Evolutionary conservation across 331 rosid species (phyloP).

Genomic region (Prunus yedoensis): DNA sequence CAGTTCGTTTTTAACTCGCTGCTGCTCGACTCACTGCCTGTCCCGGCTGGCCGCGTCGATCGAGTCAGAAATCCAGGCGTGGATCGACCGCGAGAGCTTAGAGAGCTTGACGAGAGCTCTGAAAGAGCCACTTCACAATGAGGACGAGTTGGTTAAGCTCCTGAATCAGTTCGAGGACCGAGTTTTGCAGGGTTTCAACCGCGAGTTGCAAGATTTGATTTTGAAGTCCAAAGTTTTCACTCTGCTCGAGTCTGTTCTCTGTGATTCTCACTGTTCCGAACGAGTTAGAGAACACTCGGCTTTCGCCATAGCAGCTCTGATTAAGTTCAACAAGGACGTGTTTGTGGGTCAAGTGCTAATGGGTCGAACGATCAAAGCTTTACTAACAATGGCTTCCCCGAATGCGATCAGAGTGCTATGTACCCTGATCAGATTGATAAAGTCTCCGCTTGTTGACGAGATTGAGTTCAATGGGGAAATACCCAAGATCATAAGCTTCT

Average conservation of each 20-base stretch:
- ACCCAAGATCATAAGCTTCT: conserved; percentile 43
- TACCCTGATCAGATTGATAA: conserved; percentile 50
- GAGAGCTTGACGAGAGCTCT: conserved; percentile 35
- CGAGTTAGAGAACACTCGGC: conserved; percentile 57
- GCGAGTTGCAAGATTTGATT: conserved; percentile 63
- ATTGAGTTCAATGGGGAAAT: conserved; percentile 63
- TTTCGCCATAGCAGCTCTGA: conserved; percentile 41
- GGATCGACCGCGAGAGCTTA: conserved; percentile 81
- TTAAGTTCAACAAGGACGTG: conserved; percentile 80
- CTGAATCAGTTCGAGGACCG: conserved; percentile 56
- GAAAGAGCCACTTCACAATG: conserved; percentile 9
- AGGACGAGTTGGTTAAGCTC: conserved; percentile 38
- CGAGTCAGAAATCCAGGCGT: conserved; percentile 70
- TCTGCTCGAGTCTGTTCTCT: conserved; percentile 45
- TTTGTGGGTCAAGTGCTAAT: conserved; percentile 77
- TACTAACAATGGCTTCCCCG: conserved; percentile 47
- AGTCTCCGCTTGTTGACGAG: conserved; percentile 85
- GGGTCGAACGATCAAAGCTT: conserved; percentile 52
- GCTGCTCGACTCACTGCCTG: conserved; percentile 56
- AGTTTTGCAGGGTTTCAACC: conserved; percentile 59
- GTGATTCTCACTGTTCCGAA: conserved; percentile 36
- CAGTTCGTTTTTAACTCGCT: conserved; percentile 65
- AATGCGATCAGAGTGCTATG: conserved; percentile 54
- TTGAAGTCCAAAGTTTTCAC: conserved; percentile 56
- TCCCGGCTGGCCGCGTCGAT: conserved; percentile 66